Base-by-base conservation (phyloP, 805 yeast species). In the Candida manassasensis region DNA sequence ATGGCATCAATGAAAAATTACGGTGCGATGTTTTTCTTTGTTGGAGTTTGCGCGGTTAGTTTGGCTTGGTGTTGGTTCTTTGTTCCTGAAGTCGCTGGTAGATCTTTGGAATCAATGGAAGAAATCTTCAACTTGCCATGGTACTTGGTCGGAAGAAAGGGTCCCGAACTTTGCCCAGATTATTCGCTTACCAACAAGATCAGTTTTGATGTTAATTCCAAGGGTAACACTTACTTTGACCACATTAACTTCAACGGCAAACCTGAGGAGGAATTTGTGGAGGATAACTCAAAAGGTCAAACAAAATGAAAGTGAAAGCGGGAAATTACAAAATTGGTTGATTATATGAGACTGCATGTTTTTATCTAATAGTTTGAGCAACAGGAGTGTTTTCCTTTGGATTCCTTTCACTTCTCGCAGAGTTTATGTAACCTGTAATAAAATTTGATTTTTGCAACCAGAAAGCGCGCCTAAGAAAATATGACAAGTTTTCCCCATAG, bases 11-110 rank as follows among this genome's bases (percentile, higher is more conserved):
- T 75, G 66, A 51, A 63, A 10, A 55, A 61, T 18, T 61, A 48
- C 43, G 80, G 80, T n/a, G 65, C 77, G 0, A 71, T 75, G 57
- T 65, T 61, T 49, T 69, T 75, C 47, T 75, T 73, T 41, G 53
- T 57, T 9, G 76, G 59, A 11, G 65, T 73, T 4, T 46, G 67
- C 29, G 36, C 54, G 3, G 4, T 70, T 6, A 67, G 75, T 6
- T 45, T 72, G 15, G 41, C 59, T 25, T 69, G 66, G 62, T 50
- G 61, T 18, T 72, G 69, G 68, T 64, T 67, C 55, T 67, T 68
- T 47, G 41, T 72, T 19, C 76, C 76, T 3, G 76, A 72, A 50
- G 60, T 70, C 22, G 44, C 67, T 5, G 75, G 75, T 13, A 53
- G 72, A 41, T 55, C 69, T 24, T 61, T 72, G 53, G 77, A 72